Evolutionary conservation across 176 grass and related monocot species (phyloP).

Genomic region (Miscanthus lutarioriparius): DNA sequence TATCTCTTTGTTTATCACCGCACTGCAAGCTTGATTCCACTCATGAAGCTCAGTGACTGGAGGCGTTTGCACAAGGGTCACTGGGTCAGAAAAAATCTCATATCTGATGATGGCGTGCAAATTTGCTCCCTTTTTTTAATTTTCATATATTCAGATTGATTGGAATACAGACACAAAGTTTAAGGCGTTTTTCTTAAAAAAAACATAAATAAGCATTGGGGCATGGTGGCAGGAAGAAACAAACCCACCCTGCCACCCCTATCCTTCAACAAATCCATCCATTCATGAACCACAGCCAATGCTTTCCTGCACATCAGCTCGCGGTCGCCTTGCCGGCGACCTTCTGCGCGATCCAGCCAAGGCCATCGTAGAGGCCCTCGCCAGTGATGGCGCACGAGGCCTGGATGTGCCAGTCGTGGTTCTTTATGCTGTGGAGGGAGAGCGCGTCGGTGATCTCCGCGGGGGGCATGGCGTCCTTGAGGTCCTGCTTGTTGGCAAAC

Average conservation of each 20-base stretch:
- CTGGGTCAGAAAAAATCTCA: background rate
- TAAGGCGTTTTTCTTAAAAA: conserved; percentile 7
- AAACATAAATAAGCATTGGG: conserved; percentile 30
- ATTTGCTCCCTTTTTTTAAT: background rate
- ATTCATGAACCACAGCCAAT: background rate
- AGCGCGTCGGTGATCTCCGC: conserved; percentile 94
- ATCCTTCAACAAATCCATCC: conserved; percentile 15
- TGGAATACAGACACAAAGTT: conserved; percentile 25
- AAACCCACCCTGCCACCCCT: conserved; percentile 29
- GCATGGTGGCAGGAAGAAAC: conserved; percentile 22
- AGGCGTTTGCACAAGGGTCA: background rate
- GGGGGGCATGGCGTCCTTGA: conserved; percentile 87
- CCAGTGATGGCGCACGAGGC: conserved; percentile 80
- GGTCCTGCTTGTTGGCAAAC: conserved; percentile 96
- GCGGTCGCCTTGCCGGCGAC: conserved; percentile 62
- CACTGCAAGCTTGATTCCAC: background rate
- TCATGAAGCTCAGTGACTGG: background rate
- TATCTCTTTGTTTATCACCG: background rate
- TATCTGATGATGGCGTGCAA: background rate
- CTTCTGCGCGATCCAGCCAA: conserved; percentile 91
- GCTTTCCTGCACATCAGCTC: background rate
- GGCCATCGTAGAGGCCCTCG: conserved; percentile 80
- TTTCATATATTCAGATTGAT: conserved; percentile 49
- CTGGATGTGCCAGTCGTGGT: conserved; percentile 97
- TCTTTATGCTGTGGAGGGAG: conserved; percentile 94